Conservation (phyloP, 2,329 filamentous ascomycete genomes). For the Gyromitra esculenta region DNA sequence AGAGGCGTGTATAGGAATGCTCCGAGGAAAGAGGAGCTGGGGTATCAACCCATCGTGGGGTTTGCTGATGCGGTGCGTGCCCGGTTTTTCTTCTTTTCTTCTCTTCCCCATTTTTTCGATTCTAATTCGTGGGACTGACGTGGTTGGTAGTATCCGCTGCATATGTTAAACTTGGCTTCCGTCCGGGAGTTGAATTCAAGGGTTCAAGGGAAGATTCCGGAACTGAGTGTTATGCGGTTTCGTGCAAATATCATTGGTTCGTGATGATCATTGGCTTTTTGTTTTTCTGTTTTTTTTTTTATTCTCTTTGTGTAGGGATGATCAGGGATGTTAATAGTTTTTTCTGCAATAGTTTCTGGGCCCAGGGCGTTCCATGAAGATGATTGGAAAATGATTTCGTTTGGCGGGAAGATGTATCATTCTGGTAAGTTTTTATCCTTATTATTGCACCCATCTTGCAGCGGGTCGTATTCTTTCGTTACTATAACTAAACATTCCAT, state of each 20-base stretch:
- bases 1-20: constrained; percentile 71
- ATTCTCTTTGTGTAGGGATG: not conserved
- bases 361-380: constrained; percentile 74
- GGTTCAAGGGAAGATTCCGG: constrained; percentile 66
- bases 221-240: constrained; percentile 72
- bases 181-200: constrained; percentile 70
- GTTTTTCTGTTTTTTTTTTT: too few relatives aligned
- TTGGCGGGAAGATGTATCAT: constrained; percentile 66
- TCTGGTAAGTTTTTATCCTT: constrained; percentile 59
- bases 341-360: constrained; percentile 67
- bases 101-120: not conserved
- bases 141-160: constrained; percentile 70
- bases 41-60: constrained; percentile 72
- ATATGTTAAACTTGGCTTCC: constrained; percentile 73
- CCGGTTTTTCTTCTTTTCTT: not conserved
- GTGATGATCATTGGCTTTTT: constrained; percentile 49
- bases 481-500: not conserved
- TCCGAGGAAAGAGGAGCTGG: constrained; percentile 68
- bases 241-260: constrained; percentile 76
- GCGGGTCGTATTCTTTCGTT: not conserved
- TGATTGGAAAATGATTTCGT: constrained; percentile 71
- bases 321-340: constrained; percentile 13
- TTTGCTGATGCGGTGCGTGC: constrained; percentile 75
- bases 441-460: constrained; percentile 20
- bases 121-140: constrained; percentile 22